phyloP scores from a whole-genome alignment of 306 rosid species.

The Vigna radiata region DNA sequence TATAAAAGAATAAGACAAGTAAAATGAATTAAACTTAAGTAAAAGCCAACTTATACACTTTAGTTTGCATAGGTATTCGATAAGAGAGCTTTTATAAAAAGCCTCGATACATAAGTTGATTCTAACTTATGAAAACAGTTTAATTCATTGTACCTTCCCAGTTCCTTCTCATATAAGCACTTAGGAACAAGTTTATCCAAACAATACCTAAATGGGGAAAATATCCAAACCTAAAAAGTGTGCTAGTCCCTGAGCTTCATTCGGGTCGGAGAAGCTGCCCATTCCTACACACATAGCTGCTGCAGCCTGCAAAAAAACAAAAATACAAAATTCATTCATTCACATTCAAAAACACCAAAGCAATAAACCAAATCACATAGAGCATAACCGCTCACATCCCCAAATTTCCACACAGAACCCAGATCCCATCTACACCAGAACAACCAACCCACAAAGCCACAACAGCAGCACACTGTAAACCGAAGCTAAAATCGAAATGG shows the following conservation, averaged over 20 bases:
- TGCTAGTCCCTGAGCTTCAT: constrained; percentile 94
- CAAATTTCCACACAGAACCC: constrained; percentile 16
- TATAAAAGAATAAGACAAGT: background rate
- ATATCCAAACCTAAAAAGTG: constrained; percentile 81
- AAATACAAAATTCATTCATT: constrained; percentile 8
- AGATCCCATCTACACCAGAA: constrained; percentile 30
- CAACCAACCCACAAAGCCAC: background rate
- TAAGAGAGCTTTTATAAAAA: background rate
- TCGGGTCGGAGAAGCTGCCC: constrained; percentile 93
- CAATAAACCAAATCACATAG: constrained; percentile 30
- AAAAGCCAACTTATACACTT: background rate
- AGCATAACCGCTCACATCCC: background rate
- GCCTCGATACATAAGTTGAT: background rate
- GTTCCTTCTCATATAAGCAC: background rate
- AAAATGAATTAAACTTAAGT: background rate
- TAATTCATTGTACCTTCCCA: background rate
- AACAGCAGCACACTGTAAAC: background rate
- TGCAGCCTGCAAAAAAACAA: constrained; percentile 72
- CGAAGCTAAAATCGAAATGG: constrained; percentile 25
- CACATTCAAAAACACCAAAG: constrained; percentile 21
- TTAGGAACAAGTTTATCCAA: background rate
- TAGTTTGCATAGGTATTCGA: background rate
- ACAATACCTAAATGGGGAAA: background rate
- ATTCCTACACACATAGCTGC: constrained; percentile 98
- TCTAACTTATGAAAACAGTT: background rate